Evolutionary conservation across 1,284 basidiomycete genomes (phyloP).

Genomic region (Ustilago xerochloae): DNA sequence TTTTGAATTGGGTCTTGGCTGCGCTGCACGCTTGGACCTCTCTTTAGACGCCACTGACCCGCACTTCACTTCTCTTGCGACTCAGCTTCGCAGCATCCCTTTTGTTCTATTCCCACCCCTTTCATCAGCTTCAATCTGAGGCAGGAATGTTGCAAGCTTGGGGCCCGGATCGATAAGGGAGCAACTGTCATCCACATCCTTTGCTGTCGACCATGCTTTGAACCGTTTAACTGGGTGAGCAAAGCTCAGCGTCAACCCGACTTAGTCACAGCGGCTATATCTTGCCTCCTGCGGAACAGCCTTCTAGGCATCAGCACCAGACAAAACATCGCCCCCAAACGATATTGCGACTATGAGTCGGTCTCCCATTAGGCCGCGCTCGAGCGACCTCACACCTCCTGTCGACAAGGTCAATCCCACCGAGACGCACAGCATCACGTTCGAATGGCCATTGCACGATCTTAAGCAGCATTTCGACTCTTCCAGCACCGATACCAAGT

Average conservation of each 20-base stretch:
- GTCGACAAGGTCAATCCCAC: slow-evolving; percentile 41
- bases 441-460: slow-evolving; percentile 63
- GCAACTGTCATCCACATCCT: no score
- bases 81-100: neutral
- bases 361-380: slow-evolving; percentile 30
- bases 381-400: slow-evolving; percentile 18
- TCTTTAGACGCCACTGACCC: neutral
- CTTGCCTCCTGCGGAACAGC: no score
- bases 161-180: neutral
- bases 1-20: neutral
- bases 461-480: slow-evolving; percentile 68
- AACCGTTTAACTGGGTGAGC: no score
- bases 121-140: neutral
- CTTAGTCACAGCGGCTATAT: no score
- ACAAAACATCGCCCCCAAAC: neutral
- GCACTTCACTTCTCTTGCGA: neutral
- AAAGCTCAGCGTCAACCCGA: no score
- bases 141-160: neutral
- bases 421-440: slow-evolving; percentile 51
- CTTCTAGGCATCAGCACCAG: neutral
- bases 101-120: neutral
- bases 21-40: neutral
- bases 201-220: neutral
- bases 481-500: slow-evolving; percentile 67
- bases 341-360: slow-evolving; percentile 16